A percentile compares a stretch with the other conserved stretches of the same genome.
Evolutionary conservation across 2,329 filamentous ascomycete species (phyloP).

Genomic region (Colletotrichum shisoi): DNA sequence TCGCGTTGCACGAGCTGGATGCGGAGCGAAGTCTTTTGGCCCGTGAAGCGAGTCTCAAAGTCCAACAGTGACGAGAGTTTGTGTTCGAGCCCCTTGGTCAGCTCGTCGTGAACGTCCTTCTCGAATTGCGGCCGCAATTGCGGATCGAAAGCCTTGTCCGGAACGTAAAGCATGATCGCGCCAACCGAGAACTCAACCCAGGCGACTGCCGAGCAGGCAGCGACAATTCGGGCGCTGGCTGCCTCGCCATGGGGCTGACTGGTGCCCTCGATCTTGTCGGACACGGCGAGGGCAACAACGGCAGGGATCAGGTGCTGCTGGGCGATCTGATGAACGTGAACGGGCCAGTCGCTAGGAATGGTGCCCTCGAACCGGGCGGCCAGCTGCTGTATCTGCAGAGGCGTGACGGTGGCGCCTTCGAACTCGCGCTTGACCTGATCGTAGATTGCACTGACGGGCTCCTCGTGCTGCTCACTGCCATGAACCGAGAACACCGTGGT

Average conservation of each 20-base stretch:
- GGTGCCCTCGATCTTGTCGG: slow-evolving; percentile 44
- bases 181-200: slow-evolving; percentile 81
- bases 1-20: slow-evolving; percentile 69
- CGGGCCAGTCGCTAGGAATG: slow-evolving; percentile 51
- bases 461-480: slow-evolving; percentile 42
- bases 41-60: slow-evolving; percentile 74
- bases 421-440: not conserved
- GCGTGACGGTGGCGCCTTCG: slow-evolving; percentile 5
- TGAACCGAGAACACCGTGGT: slow-evolving; percentile 53
- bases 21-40: slow-evolving; percentile 72
- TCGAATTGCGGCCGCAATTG: slow-evolving; percentile 72
- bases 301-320: slow-evolving; percentile 57
- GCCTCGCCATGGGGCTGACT: slow-evolving; percentile 17
- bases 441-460: slow-evolving; percentile 9
- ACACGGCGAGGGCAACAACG: slow-evolving; percentile 55
- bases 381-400: slow-evolving; percentile 14
- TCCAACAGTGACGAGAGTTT: slow-evolving; percentile 67
- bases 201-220: slow-evolving; percentile 55
- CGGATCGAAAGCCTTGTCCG: slow-evolving; percentile 87
- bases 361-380: slow-evolving; percentile 38
- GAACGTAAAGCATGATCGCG: slow-evolving; percentile 81
- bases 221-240: slow-evolving; percentile 2
- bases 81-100: slow-evolving; percentile 62
- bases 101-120: slow-evolving; percentile 63
- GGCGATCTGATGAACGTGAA: slow-evolving; percentile 52